A percentile compares a stretch with the other conserved stretches of the same genome.
Conservation (phyloP, 169 alveolate species). For the Cystoisospora suis region DNA sequence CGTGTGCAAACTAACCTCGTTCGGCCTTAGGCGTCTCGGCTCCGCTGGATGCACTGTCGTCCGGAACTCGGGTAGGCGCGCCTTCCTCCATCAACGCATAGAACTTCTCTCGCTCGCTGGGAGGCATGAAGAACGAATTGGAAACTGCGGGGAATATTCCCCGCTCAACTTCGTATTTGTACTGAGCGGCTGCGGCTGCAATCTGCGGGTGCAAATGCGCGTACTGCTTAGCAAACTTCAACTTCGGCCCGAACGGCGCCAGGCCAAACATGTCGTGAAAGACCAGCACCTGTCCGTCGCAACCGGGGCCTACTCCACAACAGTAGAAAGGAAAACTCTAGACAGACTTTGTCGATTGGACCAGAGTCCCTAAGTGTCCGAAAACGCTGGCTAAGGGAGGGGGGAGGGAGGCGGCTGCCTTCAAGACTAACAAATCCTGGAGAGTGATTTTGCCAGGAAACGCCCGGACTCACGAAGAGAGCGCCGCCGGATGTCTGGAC, state of each 20-base stretch:
- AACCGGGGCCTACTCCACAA: slow-evolving; percentile 50
- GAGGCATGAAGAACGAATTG: slow-evolving; percentile 29
- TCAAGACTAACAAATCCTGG: background rate
- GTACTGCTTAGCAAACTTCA: slow-evolving; percentile 38
- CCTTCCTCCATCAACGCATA: background rate
- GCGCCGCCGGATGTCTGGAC: too few relatives aligned
- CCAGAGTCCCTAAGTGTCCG: too few relatives aligned
- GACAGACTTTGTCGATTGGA: too few relatives aligned
- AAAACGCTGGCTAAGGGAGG: background rate
- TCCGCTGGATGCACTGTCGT: background rate
- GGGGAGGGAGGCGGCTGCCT: background rate
- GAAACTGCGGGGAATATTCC: background rate
- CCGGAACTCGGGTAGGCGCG: background rate
- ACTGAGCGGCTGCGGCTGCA: slow-evolving; percentile 10
- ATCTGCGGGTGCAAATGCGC: background rate
- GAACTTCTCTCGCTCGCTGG: background rate
- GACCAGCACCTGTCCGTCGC: slow-evolving; percentile 70
- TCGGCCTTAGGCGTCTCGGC: too few relatives aligned
- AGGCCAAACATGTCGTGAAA: slow-evolving; percentile 66
- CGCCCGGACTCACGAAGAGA: too few relatives aligned
- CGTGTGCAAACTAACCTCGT: too few relatives aligned
- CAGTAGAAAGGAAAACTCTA: too few relatives aligned
- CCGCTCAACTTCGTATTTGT: background rate
- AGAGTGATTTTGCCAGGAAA: too few relatives aligned
- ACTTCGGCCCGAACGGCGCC: background rate